Percentiles rank a stretch among this genome's conserved stretches.
These are phyloP conservation scores for Claviceps maximensis DNA, from an alignment of 2,329 filamentous ascomycete species.

Conservation along the genomic window DNA sequence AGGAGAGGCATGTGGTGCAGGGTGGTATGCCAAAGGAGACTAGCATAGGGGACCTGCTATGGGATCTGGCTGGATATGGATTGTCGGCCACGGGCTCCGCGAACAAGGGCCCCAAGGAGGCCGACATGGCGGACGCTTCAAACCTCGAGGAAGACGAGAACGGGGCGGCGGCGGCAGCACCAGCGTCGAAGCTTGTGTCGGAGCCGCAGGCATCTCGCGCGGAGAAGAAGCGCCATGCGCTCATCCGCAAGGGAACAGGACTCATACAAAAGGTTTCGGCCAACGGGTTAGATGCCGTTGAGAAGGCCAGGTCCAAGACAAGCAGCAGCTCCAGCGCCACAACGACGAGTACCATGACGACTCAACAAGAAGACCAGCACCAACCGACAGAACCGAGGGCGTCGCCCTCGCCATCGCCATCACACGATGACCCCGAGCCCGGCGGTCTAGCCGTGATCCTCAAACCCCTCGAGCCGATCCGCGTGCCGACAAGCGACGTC, in stretches of 20 bases:
- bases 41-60: constrained; percentile 37
- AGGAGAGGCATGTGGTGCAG: constrained; percentile 59
- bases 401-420: background rate
- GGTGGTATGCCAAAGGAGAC: constrained; percentile 36
- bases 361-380: constrained; percentile 4
- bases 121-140: constrained; percentile 16
- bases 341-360: constrained; percentile 3
- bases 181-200: too few species aligned
- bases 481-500: constrained; percentile 69
- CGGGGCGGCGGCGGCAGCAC: background rate
- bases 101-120: constrained; percentile 24
- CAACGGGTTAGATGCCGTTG: constrained; percentile 8
- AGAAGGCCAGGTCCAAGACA: constrained; percentile 13
- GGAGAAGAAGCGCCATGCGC: constrained; percentile 9
- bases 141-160: constrained; percentile 4
- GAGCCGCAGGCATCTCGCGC: background rate
- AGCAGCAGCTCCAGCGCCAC: constrained; percentile 6
- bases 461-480: constrained; percentile 53
- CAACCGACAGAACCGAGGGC: background rate
- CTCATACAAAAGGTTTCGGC: constrained; percentile 21
- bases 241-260: constrained; percentile 19
- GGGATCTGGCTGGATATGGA: constrained; percentile 34
- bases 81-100: constrained; percentile 7
- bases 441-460: constrained; percentile 68
- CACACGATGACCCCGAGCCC: constrained; percentile 28